These are phyloP conservation scores for Candida glucosophila DNA, from an alignment of 1,139 yeast species.

Conservation along the genomic window DNA sequence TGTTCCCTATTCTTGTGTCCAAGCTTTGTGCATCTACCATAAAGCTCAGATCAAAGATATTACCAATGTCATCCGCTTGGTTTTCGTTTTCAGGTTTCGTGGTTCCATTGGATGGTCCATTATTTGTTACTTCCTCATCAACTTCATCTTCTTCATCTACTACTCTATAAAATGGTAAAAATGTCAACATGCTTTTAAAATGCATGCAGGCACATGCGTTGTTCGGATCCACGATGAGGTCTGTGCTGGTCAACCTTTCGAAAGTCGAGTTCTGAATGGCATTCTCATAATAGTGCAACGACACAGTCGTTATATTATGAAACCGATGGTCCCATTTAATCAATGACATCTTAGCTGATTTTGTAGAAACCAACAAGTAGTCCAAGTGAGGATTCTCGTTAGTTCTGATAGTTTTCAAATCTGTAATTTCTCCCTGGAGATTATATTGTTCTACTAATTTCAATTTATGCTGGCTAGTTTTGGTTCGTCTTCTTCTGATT, in stretches of 20 bases:
- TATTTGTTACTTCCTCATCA: constrained; percentile 11
- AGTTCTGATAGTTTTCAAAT: constrained; percentile 46
- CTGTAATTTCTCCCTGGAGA: constrained; percentile 63
- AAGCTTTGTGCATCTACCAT: constrained; percentile 50
- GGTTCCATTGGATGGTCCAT: too few species aligned
- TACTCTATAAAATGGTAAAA: constrained; percentile 54
- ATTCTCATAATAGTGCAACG: constrained; percentile 82
- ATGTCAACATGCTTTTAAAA: constrained; percentile 64
- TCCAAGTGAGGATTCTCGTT: constrained; percentile 44
- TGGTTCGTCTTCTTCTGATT: too few species aligned
- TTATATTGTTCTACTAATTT: constrained; percentile 57
- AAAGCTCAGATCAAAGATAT: constrained; percentile 41
- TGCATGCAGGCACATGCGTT: constrained; percentile 55
- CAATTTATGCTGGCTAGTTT: constrained; percentile 21
- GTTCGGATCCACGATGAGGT: constrained; percentile 58
- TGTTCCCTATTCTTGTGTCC: constrained; percentile 47
- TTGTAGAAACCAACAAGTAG: constrained; percentile 59
- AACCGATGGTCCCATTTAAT: constrained; percentile 57
- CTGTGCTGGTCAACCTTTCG: constrained; percentile 37
- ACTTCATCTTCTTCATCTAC: constrained; percentile 38
- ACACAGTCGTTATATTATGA: constrained; percentile 54
- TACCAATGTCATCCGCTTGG: constrained; percentile 2
- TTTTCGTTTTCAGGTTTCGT: constrained; percentile 2
- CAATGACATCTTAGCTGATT: constrained; percentile 69
- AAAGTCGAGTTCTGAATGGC: constrained; percentile 46